phyloP scores from a whole-genome alignment of 2,329 filamentous ascomycete genomes.

The Coleophoma eucalyptorum region DNA sequence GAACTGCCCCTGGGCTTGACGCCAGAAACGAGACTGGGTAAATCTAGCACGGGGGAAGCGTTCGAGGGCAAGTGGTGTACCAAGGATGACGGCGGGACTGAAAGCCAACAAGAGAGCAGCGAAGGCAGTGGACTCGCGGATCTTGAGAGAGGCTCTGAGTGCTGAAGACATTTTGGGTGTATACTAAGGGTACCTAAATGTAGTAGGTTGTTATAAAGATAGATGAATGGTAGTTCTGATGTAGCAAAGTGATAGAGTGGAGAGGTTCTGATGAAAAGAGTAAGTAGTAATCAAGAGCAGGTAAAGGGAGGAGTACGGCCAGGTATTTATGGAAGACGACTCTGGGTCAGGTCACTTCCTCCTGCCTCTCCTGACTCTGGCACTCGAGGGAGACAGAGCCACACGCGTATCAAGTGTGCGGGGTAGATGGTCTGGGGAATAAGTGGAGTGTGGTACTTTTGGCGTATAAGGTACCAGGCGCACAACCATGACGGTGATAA shows the following conservation, averaged over 20 bases:
- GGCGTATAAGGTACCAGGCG: too few relatives aligned
- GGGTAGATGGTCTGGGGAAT: too few relatives aligned
- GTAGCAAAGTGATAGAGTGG: not conserved
- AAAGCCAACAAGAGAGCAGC: not conserved
- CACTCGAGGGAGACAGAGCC: too few relatives aligned
- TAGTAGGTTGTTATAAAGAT: not conserved
- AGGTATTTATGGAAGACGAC: not conserved
- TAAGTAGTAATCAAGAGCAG: not conserved
- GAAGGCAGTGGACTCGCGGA: not conserved
- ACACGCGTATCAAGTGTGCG: too few relatives aligned
- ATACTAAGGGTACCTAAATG: not conserved
- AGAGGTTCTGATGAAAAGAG: not conserved
- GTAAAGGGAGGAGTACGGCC: slow-evolving; percentile 5
- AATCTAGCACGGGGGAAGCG: not conserved
- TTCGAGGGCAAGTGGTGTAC: not conserved
- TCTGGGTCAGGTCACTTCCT: too few relatives aligned
- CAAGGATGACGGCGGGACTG: not conserved
- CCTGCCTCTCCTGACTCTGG: too few relatives aligned
- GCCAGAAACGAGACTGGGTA: not conserved
- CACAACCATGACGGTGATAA: too few relatives aligned
- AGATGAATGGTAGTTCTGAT: not conserved
- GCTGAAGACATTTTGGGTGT: not conserved
- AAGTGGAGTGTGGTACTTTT: too few relatives aligned
- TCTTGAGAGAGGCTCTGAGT: not conserved
- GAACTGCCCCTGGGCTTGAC: not conserved